Evolutionary conservation across 139 green algal species (phyloP).

Genomic region (Coelastrella sp.): DNA sequence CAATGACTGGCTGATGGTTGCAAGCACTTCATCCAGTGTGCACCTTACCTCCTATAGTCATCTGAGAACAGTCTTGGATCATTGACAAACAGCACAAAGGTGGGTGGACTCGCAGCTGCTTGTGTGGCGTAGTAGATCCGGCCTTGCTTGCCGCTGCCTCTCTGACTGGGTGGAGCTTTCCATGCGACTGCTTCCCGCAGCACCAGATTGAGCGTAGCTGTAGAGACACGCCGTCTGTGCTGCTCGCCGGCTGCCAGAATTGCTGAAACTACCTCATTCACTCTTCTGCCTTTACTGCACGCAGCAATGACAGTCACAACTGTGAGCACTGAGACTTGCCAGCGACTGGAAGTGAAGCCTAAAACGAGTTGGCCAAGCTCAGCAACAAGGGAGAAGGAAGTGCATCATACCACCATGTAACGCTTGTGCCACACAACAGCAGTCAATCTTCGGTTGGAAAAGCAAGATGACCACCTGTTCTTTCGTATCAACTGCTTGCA

Average conservation of each 20-base stretch:
- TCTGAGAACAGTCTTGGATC: constrained; percentile 89
- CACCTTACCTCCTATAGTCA: constrained; percentile 85
- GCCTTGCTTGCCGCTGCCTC: constrained; percentile 66
- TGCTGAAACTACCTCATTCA: constrained; percentile 85
- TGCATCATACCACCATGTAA: too few relatives aligned
- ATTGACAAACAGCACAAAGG: constrained; percentile 99
- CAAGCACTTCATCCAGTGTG: background rate
- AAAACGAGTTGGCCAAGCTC: too few relatives aligned
- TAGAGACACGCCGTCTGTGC: constrained; percentile 89
- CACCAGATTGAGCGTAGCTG: constrained; percentile 94
- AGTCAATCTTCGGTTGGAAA: too few relatives aligned
- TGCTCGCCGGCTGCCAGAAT: constrained; percentile 78
- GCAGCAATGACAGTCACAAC: background rate
- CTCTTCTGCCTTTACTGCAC: constrained; percentile 66
- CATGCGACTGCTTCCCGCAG: constrained; percentile 85
- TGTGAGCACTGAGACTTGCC: too few relatives aligned
- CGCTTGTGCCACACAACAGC: too few relatives aligned
- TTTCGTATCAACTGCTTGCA: too few relatives aligned
- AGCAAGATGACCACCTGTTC: too few relatives aligned
- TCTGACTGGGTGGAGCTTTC: constrained; percentile 76
- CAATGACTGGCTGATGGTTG: too few relatives aligned
- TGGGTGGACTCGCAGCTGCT: constrained; percentile 84
- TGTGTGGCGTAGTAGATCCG: constrained; percentile 97
- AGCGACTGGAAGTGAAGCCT: too few relatives aligned
- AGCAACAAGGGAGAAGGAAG: too few relatives aligned